A percentile compares a stretch with the other conserved stretches of the same genome.
phyloP scores from a whole-genome alignment of 805 yeast species.

The Metschnikowia peoriensis region DNA sequence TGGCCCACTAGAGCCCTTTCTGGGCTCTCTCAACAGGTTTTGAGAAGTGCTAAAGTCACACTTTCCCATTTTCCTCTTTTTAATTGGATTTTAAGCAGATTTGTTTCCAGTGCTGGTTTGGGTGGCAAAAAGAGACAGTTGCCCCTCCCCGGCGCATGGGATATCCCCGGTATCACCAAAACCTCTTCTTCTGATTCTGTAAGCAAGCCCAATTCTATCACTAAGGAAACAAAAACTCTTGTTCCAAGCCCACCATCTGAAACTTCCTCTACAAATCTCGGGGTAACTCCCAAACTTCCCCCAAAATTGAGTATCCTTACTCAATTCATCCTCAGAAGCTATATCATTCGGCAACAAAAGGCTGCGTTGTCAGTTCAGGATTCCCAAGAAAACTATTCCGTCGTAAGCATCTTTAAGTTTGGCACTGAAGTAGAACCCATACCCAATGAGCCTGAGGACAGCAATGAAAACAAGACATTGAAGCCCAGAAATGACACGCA shows the following conservation, averaged over 20 bases:
- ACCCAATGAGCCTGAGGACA: no score
- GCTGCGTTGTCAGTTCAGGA: background rate
- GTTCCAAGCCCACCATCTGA: background rate
- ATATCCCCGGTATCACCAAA: background rate
- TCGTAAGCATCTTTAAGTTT: no score
- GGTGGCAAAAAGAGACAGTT: background rate
- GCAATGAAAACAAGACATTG: no score
- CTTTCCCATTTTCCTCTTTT: background rate
- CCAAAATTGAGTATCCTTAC: background rate
- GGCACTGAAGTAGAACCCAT: no score
- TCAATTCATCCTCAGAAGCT: background rate
- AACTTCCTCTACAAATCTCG: background rate
- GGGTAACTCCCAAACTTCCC: no score
- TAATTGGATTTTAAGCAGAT: background rate
- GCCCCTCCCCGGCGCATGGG: background rate
- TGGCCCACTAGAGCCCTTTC: background rate
- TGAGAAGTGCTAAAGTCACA: background rate
- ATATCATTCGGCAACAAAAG: background rate
- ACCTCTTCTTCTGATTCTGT: background rate
- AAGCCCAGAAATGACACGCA: no score
- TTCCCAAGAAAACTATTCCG: no score
- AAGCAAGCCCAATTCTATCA: background rate
- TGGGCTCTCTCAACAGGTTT: background rate
- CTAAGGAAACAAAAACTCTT: background rate
- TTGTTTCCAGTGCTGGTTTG: background rate